Percentiles rank a stretch among this genome's conserved stretches.
These are phyloP conservation scores for Lachancea dasiensis DNA, from an alignment of 805 yeast genomes.

Conservation along the genomic window DNA sequence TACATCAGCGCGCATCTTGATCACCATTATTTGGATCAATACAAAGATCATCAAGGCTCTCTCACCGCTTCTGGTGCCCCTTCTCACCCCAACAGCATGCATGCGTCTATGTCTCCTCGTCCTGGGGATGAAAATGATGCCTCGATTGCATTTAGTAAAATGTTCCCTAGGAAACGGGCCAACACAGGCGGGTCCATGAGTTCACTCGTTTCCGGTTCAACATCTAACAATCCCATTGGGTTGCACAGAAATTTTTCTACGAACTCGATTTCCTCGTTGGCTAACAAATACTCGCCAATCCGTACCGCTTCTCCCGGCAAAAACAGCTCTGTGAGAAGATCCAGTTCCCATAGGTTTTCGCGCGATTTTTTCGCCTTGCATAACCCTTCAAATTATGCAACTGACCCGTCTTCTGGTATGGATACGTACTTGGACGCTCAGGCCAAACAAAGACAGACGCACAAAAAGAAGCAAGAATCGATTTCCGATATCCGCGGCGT, in stretches of 20 bases:
- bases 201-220: constrained; percentile 20
- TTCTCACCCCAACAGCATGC: constrained; percentile 2
- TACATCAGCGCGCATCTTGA: constrained; percentile 5
- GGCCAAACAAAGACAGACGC: constrained; percentile 11
- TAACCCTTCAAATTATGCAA: constrained; percentile 9
- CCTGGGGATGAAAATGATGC: constrained; percentile 32
- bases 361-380: constrained; percentile 24
- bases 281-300: constrained; percentile 27
- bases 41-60: constrained; percentile 4
- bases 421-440: constrained; percentile 26
- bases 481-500: constrained; percentile 20
- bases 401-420: constrained; percentile 9
- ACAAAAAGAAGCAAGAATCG: constrained; percentile 30
- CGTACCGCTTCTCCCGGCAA: constrained; percentile 29
- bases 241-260: constrained; percentile 20
- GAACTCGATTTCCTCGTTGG: constrained; percentile 21
- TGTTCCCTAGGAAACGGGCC: constrained; percentile 30
- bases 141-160: constrained; percentile 32
- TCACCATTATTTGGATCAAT: constrained; percentile 11
- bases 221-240: constrained; percentile 11
- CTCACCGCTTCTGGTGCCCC: constrained; percentile 4
- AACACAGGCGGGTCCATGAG: constrained; percentile 30
- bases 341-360: constrained; percentile 24
- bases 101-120: constrained; percentile 3
- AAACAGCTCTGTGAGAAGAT: constrained; percentile 27